A percentile compares a stretch with the other conserved stretches of the same genome.
These are phyloP conservation scores for Pseudozyma tsukubaensis DNA, from an alignment of 1,284 basidiomycete genomes.

Conservation along the genomic window DNA sequence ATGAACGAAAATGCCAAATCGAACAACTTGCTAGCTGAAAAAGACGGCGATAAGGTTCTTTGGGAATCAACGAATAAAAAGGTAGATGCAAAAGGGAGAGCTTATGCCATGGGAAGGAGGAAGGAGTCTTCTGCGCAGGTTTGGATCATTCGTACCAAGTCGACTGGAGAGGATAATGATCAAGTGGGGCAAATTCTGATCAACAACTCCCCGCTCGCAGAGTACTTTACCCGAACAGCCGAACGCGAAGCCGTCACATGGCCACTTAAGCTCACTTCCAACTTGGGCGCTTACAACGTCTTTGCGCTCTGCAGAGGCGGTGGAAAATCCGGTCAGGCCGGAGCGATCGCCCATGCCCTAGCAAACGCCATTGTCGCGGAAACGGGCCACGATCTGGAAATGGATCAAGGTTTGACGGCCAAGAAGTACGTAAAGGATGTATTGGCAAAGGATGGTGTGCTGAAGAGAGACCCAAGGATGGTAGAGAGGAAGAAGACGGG, in stretches of 20 bases:
- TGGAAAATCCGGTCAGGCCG: constrained; percentile 88
- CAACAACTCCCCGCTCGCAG: constrained; percentile 82
- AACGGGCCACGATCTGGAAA: constrained; percentile 45
- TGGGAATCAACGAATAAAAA: constrained; percentile 15
- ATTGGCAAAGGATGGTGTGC: constrained; percentile 83
- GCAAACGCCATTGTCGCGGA: constrained; percentile 77
- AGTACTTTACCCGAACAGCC: constrained; percentile 81
- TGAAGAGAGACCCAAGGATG: constrained; percentile 93
- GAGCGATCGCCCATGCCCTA: constrained; percentile 86
- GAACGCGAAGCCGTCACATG: constrained; percentile 85
- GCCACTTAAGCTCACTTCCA: constrained; percentile 84
- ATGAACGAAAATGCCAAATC: constrained; percentile 50
- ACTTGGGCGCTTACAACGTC: constrained; percentile 91
- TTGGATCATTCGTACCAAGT: constrained; percentile 88
- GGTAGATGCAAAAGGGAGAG: constrained; percentile 51
- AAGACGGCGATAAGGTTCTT: constrained; percentile 21
- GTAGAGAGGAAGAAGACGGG: constrained; percentile 98
- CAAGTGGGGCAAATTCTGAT: constrained; percentile 76
- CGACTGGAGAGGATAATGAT: constrained; percentile 71
- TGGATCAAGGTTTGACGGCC: constrained; percentile 43
- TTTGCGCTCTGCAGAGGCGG: constrained; percentile 89
- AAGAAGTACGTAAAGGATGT: constrained; percentile 71
- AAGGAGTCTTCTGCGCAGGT: constrained; percentile 73
- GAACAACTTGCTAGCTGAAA: constrained; percentile 24
- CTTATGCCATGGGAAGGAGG: constrained; percentile 58